phyloP scores from a whole-genome alignment of 2,329 filamentous ascomycete genomes.

The Fusarium camptoceras region DNA sequence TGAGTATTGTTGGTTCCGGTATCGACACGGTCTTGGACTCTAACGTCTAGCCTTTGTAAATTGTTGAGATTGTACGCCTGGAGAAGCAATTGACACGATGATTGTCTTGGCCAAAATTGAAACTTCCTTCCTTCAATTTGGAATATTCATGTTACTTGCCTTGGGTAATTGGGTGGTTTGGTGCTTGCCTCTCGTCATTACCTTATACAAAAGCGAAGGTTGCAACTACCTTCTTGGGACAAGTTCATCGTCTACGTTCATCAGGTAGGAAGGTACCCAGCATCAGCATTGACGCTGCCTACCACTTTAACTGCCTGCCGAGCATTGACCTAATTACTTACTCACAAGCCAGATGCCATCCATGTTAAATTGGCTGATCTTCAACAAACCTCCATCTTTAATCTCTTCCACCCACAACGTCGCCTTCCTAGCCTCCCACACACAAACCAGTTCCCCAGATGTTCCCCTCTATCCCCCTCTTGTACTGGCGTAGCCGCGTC shows the following conservation, averaged over 20 bases:
- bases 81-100: neutral
- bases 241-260: neutral
- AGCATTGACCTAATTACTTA: neutral
- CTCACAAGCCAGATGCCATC: neutral
- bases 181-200: neutral
- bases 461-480: constrained; percentile 25
- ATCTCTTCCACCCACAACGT: constrained; percentile 8
- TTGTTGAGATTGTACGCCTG: neutral
- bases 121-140: neutral
- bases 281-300: neutral
- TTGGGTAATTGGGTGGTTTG: neutral
- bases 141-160: neutral
- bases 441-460: constrained; percentile 31
- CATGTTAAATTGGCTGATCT: constrained; percentile 12
- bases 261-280: neutral
- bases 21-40: constrained; percentile 13
- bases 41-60: neutral
- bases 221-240: neutral
- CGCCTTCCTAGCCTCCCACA: neutral
- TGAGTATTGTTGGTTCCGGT: constrained; percentile 19
- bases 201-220: neutral
- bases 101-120: neutral
- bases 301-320: neutral
- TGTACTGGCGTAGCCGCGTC: constrained; percentile 21
- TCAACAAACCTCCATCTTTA: constrained; percentile 22